Evolutionary conservation across 371 early-diverging fungal genomes (phyloP).

Genomic region (Mortierella sp.): DNA sequence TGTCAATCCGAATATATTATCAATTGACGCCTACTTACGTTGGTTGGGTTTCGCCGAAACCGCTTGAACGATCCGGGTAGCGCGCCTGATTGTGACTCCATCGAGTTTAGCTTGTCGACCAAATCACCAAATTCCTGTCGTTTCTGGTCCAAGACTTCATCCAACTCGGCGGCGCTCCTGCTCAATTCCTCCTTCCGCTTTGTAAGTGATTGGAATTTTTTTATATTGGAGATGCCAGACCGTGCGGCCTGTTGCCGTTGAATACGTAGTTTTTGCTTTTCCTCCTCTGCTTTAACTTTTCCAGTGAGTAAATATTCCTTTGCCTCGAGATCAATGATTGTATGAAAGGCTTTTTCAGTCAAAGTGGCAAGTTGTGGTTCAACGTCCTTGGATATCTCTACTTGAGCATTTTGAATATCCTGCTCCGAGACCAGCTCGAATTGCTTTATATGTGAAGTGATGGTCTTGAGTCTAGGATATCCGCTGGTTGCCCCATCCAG

Average conservation of each 20-base stretch:
- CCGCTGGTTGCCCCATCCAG: constrained; percentile 44
- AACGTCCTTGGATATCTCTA: constrained; percentile 25
- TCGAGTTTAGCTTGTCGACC: constrained; percentile 2
- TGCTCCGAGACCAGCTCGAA: constrained; percentile 48
- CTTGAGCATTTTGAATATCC: constrained; percentile 33
- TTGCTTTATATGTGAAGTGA: constrained; percentile 43
- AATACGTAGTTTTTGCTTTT: constrained; percentile 23
- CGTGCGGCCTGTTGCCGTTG: constrained; percentile 26
- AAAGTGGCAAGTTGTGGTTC: constrained; percentile 27
- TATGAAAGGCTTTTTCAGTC: constrained; percentile 24
- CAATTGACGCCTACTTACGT: constrained; percentile 4
- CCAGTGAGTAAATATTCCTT: constrained; percentile 29
- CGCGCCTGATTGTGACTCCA: constrained; percentile 8
- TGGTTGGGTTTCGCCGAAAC: neutral
- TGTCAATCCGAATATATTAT: too few species aligned
- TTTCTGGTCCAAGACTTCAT: constrained; percentile 39
- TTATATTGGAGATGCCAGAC: constrained; percentile 45
- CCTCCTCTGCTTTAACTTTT: constrained; percentile 16
- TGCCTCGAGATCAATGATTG: constrained; percentile 22
- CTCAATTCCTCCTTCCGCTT: constrained; percentile 49
- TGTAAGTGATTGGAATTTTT: constrained; percentile 37
- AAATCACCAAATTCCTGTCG: constrained; percentile 35
- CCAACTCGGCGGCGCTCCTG: constrained; percentile 29
- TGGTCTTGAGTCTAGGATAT: constrained; percentile 39
- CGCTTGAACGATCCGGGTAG: constrained; percentile 1